phyloP scores from a whole-genome alignment of 2,329 filamentous ascomycete genomes.

The Zymoseptoria brevis region DNA sequence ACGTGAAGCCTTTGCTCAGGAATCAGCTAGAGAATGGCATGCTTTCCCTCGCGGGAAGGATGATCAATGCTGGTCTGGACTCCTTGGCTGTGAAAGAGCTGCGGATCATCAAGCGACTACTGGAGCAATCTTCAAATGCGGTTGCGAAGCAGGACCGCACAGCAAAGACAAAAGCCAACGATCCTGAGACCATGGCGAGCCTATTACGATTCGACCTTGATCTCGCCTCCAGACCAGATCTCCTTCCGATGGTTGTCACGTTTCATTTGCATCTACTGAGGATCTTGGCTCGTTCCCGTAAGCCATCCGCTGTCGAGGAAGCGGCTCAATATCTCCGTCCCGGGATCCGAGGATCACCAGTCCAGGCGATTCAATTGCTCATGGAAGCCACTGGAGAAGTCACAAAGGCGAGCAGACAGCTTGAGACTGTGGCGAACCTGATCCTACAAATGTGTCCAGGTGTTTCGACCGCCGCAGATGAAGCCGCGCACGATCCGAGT shows the following conservation, averaged over 20 bases:
- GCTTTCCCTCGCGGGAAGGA: constrained; percentile 58
- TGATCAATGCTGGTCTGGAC: constrained; percentile 57
- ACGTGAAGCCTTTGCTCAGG: constrained; percentile 49
- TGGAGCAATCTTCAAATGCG: constrained; percentile 39
- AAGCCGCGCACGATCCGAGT: constrained; percentile 44
- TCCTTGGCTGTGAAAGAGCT: constrained; percentile 64
- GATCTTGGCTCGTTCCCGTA: constrained; percentile 53
- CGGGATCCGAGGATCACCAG: constrained; percentile 48
- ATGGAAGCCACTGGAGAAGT: constrained; percentile 40
- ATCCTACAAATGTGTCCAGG: constrained; percentile 60
- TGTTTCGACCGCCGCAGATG: constrained; percentile 57
- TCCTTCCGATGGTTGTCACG: constrained; percentile 50
- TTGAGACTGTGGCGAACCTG: constrained; percentile 58
- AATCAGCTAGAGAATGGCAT: constrained; percentile 68
- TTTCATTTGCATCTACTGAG: constrained; percentile 60
- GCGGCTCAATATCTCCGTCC: constrained; percentile 49
- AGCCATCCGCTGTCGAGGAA: constrained; percentile 52
- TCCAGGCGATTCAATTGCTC: constrained; percentile 47
- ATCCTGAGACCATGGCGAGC: constrained; percentile 46
- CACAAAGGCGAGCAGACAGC: constrained; percentile 54
- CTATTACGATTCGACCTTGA: constrained; percentile 53
- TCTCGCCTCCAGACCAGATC: constrained; percentile 28
- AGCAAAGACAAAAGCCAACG: constrained; percentile 8
- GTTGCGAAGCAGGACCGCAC: not conserved
- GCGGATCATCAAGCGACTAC: constrained; percentile 53